Evolutionary conservation across 75 land plant genomes (phyloP).

Genomic region (Cunninghamia lanceolata): DNA sequence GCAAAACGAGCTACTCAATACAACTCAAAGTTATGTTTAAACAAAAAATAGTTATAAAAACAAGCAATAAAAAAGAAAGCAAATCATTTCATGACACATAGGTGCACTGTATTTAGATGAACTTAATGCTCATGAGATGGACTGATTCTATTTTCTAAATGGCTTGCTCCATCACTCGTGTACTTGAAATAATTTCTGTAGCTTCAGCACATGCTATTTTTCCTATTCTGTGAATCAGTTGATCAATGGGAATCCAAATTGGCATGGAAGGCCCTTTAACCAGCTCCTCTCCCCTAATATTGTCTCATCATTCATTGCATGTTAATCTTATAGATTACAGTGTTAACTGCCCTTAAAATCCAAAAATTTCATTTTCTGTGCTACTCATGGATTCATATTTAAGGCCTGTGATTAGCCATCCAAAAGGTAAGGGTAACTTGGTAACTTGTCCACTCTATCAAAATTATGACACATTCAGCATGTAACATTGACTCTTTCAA

Average conservation of each 20-base stretch:
- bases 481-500: not conserved
- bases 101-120: not conserved
- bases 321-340: not conserved
- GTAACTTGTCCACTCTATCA: not conserved
- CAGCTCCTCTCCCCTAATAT: no score
- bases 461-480: not conserved
- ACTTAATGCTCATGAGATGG: not conserved
- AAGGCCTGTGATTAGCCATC: not conserved
- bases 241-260: not conserved
- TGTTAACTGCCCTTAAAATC: not conserved
- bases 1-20: not conserved
- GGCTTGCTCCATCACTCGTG: not conserved
- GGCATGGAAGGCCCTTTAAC: not conserved
- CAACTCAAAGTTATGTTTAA: not conserved
- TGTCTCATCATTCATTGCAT: not conserved
- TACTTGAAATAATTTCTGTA: not conserved
- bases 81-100: not conserved
- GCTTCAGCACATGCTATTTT: not conserved
- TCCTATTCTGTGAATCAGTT: not conserved
- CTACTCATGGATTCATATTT: not conserved
- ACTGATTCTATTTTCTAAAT: not conserved
- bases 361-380: not conserved
- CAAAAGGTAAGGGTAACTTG: not conserved
- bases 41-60: not conserved
- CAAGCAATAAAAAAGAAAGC: not conserved